Percentiles rank a stretch among this genome's conserved stretches.
Conservation (phyloP, 2,329 filamentous ascomycete genomes). For the Paecilomyces formosus region DNA sequence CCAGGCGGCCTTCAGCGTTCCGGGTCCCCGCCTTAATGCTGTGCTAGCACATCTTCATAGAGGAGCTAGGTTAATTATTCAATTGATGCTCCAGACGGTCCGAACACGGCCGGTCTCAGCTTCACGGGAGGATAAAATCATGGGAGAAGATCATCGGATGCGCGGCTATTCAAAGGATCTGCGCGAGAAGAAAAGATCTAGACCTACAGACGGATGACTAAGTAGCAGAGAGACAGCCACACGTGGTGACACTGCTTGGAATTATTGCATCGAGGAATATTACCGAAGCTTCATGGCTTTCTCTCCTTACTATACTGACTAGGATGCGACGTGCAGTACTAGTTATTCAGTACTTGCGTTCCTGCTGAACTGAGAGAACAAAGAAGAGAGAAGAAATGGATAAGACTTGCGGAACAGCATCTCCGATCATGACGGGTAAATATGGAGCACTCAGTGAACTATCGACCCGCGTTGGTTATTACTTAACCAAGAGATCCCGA, state of each 20-base stretch:
- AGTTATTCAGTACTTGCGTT: too few species aligned
- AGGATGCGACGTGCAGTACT: background rate
- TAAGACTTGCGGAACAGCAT: too few species aligned
- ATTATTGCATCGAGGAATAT: too few species aligned
- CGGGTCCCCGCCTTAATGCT: background rate
- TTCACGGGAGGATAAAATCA: background rate
- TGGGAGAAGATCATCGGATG: background rate
- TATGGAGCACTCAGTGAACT: background rate
- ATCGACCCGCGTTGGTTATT: background rate
- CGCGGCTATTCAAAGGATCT: background rate
- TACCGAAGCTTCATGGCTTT: too few species aligned
- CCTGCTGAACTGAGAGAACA: too few species aligned
- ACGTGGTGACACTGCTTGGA: too few species aligned
- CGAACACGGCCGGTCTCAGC: background rate
- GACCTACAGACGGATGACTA: background rate
- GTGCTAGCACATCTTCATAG: too few species aligned
- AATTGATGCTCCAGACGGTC: background rate
- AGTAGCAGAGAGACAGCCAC: background rate
- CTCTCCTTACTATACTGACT: background rate
- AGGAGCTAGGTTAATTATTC: background rate
- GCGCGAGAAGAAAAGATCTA: background rate
- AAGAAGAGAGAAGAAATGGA: too few species aligned
- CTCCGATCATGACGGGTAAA: background rate
- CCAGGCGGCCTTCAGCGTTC: background rate
- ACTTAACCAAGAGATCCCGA: background rate